phyloP scores from a whole-genome alignment of 352 stramenopile species.

The Phytophthora boehmeriae region DNA sequence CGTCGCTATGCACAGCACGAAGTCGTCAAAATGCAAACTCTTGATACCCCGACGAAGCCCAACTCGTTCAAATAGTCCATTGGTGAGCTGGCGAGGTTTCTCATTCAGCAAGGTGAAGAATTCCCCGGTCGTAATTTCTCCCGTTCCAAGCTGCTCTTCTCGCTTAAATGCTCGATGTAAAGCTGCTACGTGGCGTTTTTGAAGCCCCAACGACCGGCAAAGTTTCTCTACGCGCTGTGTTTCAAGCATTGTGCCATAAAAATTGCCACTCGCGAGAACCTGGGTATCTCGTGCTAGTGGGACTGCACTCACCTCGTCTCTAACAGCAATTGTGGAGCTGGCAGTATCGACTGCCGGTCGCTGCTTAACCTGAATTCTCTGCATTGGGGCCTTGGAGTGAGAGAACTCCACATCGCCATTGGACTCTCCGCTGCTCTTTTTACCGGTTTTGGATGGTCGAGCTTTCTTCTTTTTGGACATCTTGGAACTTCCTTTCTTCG shows the following conservation, averaged over 20 bases:
- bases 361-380: constrained; percentile 22
- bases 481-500: background rate
- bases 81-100: constrained; percentile 60
- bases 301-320: background rate
- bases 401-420: constrained; percentile 8
- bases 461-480: background rate
- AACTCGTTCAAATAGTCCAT: constrained; percentile 55
- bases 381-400: constrained; percentile 1
- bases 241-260: constrained; percentile 56
- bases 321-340: constrained; percentile 13
- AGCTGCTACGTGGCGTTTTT: constrained; percentile 42
- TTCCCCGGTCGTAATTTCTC: constrained; percentile 62
- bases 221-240: constrained; percentile 52
- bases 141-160: constrained; percentile 53
- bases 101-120: constrained; percentile 64
- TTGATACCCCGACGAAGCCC: constrained; percentile 34
- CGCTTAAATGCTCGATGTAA: constrained; percentile 43
- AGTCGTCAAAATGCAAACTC: constrained; percentile 64
- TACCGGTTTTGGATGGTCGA: background rate
- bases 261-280: constrained; percentile 42
- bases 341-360: constrained; percentile 6
- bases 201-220: constrained; percentile 55
- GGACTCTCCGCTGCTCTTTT: background rate
- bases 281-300: constrained; percentile 3
- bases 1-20: constrained; percentile 60